Evolutionary conservation across 306 rosid genomes (phyloP).

Genomic region (Mucuna pruriens): DNA sequence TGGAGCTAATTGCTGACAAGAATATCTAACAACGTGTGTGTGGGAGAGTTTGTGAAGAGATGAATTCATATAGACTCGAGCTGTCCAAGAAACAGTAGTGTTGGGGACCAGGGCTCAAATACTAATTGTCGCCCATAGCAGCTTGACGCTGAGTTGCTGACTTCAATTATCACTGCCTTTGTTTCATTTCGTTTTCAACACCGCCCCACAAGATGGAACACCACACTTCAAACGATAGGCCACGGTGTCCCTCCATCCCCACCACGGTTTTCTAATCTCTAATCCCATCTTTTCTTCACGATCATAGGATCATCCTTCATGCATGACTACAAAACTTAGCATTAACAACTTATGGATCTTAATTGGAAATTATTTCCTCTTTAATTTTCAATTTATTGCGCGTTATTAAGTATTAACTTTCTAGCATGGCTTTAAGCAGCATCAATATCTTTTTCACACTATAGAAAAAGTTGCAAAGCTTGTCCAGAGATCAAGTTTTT

Average conservation of each 20-base stretch:
- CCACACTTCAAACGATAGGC: slow-evolving; percentile 24
- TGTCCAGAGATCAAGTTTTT: neutral
- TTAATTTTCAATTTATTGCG: neutral
- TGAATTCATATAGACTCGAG: neutral
- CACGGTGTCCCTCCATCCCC: slow-evolving; percentile 11
- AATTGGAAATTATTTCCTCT: neutral
- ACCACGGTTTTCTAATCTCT: neutral
- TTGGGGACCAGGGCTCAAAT: slow-evolving; percentile 36
- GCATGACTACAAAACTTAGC: neutral
- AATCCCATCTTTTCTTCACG: neutral
- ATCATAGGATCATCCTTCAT: slow-evolving; percentile 6
- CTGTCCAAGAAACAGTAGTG: neutral
- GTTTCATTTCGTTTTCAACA: slow-evolving; percentile 2
- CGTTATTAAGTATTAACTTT: neutral
- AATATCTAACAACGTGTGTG: neutral
- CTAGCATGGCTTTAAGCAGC: neutral
- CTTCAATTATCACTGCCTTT: slow-evolving; percentile 35
- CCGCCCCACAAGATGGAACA: slow-evolving; percentile 24
- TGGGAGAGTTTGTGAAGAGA: neutral
- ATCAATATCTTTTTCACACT: neutral
- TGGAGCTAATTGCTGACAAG: neutral
- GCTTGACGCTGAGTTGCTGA: neutral
- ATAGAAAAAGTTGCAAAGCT: neutral
- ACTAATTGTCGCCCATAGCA: slow-evolving; percentile 22
- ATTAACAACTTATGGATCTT: neutral